Evolutionary conservation across 768 basidiomycete genomes (phyloP), one percentile per base, ranked within the genome.

Genomic region (Lyophyllum atratum): DNA sequence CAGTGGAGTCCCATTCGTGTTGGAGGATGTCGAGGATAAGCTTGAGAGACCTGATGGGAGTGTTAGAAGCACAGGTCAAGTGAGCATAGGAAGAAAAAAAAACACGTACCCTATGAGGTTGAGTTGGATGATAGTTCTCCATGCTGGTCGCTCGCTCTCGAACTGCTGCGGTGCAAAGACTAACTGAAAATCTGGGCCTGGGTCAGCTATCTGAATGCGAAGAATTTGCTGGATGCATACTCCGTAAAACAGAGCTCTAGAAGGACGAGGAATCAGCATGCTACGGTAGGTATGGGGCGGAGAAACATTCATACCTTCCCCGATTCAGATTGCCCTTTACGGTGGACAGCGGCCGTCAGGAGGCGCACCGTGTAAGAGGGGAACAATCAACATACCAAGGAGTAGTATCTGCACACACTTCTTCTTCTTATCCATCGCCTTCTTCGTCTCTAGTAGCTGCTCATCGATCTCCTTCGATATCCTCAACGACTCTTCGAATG

Each of bases 101-200:
- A 3, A 1, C 19, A 64, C 73, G 14, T 49, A 85, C 86, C 81
- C 72, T 57, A 89, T 87, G 59, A 90, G 71, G 63, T 90, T 90
- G 42, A 90, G 80, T 60, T 90, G 85, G 8, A 90, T 78, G 52
- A 90, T 79, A 12, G 80, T 77, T 58, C 77, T 81, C 87, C 88
- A 90, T 7, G 83, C 77, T 0, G 74, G 63, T 17, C 82, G 74
- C 57, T 90, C 86, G 44, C 64, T 75, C 43, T 80, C 79, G 54
- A 89, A 89, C 54, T 83, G 79, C 24, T 74, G 76, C 0, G 87
- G 87, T 9, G 84, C 80, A 62, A 88, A 87, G 0, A 82, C 78
- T 8, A 90, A 66, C 65, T 88, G 86, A 60, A 90, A 89, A 64
- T 90, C 87, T 90, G 29, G 19, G 10, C 31, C 29, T 40, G 14